Conservation (phyloP, 2,329 filamentous ascomycete species). For the Nigrospora osmanthi region DNA sequence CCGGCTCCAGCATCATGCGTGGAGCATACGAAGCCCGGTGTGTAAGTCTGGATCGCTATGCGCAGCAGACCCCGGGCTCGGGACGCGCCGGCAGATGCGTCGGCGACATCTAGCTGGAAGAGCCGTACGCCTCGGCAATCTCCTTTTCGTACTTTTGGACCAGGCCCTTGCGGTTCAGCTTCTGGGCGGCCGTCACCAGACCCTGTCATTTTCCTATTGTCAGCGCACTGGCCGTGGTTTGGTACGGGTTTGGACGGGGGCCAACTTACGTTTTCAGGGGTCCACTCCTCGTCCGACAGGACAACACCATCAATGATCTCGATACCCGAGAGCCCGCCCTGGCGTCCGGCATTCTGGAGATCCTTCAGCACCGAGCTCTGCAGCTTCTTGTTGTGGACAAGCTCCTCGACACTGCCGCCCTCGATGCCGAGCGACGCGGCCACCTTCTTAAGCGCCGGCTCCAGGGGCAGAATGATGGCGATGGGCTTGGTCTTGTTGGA, state of each 20-base stretch:
- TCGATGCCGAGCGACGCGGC: constrained; percentile 38
- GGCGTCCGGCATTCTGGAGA: constrained; percentile 52
- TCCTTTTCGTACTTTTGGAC: constrained; percentile 53
- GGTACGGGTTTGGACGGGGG: background rate
- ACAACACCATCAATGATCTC: constrained; percentile 68
- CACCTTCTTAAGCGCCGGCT: constrained; percentile 46
- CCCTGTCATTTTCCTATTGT: constrained; percentile 29
- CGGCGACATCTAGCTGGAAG: too few species aligned
- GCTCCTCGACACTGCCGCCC: constrained; percentile 54
- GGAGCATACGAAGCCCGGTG: too few species aligned
- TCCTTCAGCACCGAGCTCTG: constrained; percentile 56
- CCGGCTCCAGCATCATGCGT: too few species aligned
- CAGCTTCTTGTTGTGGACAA: constrained; percentile 61
- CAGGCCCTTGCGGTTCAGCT: constrained; percentile 64
- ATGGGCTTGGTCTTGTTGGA: constrained; percentile 42
- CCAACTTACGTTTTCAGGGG: constrained; percentile 59
- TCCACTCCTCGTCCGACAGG: constrained; percentile 67
- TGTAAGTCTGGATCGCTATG: too few species aligned
- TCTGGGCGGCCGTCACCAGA: constrained; percentile 62
- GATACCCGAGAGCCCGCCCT: constrained; percentile 55
- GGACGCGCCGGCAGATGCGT: too few species aligned
- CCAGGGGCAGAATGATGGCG: constrained; percentile 48
- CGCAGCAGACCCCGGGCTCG: too few species aligned
- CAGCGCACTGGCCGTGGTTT: too few species aligned
- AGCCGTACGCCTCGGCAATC: constrained; percentile 40